Base-by-base conservation (phyloP, 1,139 yeast genomes). In the Yamadazyma atmosphaerica region DNA sequence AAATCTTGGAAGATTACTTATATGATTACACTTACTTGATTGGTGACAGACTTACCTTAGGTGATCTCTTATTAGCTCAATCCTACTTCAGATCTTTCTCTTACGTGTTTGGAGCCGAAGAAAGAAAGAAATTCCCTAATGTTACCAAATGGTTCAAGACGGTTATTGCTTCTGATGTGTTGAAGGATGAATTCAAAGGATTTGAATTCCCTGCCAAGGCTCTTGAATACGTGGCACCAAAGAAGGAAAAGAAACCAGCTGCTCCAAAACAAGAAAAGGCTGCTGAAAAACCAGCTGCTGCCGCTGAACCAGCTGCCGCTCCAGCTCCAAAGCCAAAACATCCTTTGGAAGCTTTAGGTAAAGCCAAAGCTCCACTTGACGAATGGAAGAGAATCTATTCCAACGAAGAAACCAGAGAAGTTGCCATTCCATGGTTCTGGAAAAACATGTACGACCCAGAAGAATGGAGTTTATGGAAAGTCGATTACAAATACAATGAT, bases 341-440 rank as follows among this genome's bases (percentile, higher is more conserved):
- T 73, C 98, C 98, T 61, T 81, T 90, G 66, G 95, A 81, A 65
- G 74, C 77, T 43, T 80, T 90, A 49, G 95, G 95, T 57, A 79
- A 73, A 63, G 66, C 92, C 56, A 85, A 61, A 64, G 74, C 85
- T 58, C 72, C 81, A 47, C 60, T 92, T 52, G 98, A 92, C 61
- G 95, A 88, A 68, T 90, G 97, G 96, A 92, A 92, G 85, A 86
- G 97, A 76, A 71, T 71, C 52, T 94, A 92, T 84, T 90, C 98
- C 52, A 92, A 92, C 81, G 94, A 89, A 72, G 98, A 92, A 62
- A 90, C 98, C 61, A 88, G 98, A 75, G 85, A 82, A 65, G 80
- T 68, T 54, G 97, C 98, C 53, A 77, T 92, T 55, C 98, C 98
- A 64, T 92, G 94, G 92, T 92, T 92, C 90, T 92, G 97, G 96